Conservation (phyloP, 2,329 filamentous ascomycete genomes). For the Septoria linicola region DNA sequence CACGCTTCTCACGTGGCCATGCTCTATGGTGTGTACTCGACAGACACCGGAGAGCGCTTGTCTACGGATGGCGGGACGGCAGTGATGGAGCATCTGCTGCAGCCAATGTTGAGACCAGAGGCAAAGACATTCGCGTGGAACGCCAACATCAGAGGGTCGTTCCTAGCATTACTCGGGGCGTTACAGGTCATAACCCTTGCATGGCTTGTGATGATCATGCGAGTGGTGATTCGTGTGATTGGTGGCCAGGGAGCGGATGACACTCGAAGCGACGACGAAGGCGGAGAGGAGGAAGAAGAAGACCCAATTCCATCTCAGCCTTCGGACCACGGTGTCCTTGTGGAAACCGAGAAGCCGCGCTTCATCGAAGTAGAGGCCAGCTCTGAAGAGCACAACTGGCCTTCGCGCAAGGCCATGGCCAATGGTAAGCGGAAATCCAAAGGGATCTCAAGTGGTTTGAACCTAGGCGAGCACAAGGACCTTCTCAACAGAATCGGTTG, state of each 20-base stretch:
- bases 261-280: constrained; percentile 81
- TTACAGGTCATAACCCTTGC: constrained; percentile 77
- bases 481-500: constrained; percentile 79
- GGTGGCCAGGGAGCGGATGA: constrained; percentile 78
- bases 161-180: constrained; percentile 72
- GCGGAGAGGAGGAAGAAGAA: constrained; percentile 60
- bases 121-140: constrained; percentile 76
- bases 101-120: constrained; percentile 69
- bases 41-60: constrained; percentile 55
- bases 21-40: constrained; percentile 67
- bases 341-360: constrained; percentile 29
- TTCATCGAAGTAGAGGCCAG: constrained; percentile 69
- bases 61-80: constrained; percentile 49
- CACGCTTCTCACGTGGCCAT: constrained; percentile 61
- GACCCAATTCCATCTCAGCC: constrained; percentile 30
- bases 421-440: constrained; percentile 48
- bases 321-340: constrained; percentile 18
- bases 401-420: constrained; percentile 29
- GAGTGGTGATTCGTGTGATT: constrained; percentile 77
- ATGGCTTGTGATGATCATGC: constrained; percentile 88
- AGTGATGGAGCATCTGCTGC: constrained; percentile 61
- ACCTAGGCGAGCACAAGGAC: constrained; percentile 74
- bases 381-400: constrained; percentile 59
- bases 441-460: constrained; percentile 50
- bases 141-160: constrained; percentile 68